Percentiles rank a stretch among this genome's conserved stretches.
These are phyloP conservation scores for Zymoseptoria passerinii DNA, from an alignment of 2,329 filamentous ascomycete genomes.

Conservation along the genomic window DNA sequence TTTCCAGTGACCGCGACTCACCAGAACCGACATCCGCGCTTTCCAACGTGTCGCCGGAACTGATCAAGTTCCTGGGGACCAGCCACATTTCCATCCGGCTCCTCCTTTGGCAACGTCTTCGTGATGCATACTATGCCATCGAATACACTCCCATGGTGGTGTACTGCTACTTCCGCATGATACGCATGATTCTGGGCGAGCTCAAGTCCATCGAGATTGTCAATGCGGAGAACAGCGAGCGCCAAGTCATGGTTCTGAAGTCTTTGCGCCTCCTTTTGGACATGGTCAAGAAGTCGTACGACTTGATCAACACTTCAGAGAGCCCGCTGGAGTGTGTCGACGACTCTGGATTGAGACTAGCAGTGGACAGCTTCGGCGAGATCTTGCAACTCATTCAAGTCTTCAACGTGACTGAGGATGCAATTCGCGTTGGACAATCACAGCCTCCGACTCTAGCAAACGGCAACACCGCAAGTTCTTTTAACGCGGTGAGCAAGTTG, in stretches of 20 bases:
- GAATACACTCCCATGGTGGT: constrained; percentile 80
- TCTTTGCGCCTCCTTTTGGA: constrained; percentile 75
- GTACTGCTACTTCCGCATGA: constrained; percentile 75
- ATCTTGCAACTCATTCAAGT: constrained; percentile 69
- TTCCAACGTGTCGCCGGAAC: constrained; percentile 45
- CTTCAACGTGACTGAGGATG: constrained; percentile 74
- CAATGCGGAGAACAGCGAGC: constrained; percentile 50
- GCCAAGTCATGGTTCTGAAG: constrained; percentile 63
- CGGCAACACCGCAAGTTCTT: constrained; percentile 26
- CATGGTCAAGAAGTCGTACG: constrained; percentile 62
- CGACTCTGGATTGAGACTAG: constrained; percentile 64
- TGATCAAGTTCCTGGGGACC: constrained; percentile 75
- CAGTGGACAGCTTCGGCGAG: constrained; percentile 62
- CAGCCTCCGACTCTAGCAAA: constrained; percentile 52
- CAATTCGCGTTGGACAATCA: constrained; percentile 68
- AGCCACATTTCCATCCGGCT: constrained; percentile 76
- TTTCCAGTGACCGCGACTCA: neutral
- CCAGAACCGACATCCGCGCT: neutral
- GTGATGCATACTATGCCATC: constrained; percentile 79
- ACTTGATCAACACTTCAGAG: constrained; percentile 56
- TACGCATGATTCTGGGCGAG: constrained; percentile 72
- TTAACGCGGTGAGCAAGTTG: constrained; percentile 28
- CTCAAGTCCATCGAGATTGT: constrained; percentile 52
- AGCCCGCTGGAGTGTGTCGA: constrained; percentile 77
- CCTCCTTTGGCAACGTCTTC: constrained; percentile 84